Evolutionary conservation across 2,329 filamentous ascomycete genomes (phyloP), one percentile per base, ranked within the genome.

Genomic region (Arthrobotrys iridis): DNA sequence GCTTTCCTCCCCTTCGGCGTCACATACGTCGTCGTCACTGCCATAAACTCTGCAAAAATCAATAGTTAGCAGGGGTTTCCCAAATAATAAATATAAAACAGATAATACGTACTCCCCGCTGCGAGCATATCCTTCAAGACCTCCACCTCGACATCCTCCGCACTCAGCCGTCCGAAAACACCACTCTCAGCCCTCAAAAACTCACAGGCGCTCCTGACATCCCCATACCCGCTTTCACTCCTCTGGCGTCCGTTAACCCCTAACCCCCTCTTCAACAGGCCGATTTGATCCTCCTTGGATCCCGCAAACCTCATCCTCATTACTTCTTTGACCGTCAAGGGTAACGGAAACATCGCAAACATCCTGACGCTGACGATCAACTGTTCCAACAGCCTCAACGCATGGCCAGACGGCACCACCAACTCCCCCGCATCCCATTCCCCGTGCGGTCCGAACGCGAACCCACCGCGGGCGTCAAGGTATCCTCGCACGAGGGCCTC

Each of bases 101-200:
- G 7, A 26, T 59, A 41, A 8, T 11, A 83, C 88, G 78, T 84
- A 89, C 90, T 85, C 18, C 84, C 85, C 72, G 87, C 88, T 8
- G 85, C 85, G 1, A 93, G 83, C 22, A 93, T 84, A 0, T 87
- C 85, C 79, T 89, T 92, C 28, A 95, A 82, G 52, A 93, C 85
- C 80, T 93, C 90, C 1, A 85, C 85, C 81, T 95, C 92, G 13
- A 94, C 83, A 7, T 86, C 86, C 4, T 87, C 86, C 63, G 83
- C 85, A 11, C 86, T 82, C 2, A 95, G 83, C 76, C 85, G 86
- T 0, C 89, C 88, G 72, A 85, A 80, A 3, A 63, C 30, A 15
- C 63, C 63, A 40, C 73, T 73, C 15, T 57, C 59, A 10, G 62
- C 71, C 13, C 67, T 59, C 30, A 58, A 75, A 77, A 95, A 80